phyloP scores from a whole-genome alignment of 352 stramenopile species.

The Globisporangium nunn region DNA sequence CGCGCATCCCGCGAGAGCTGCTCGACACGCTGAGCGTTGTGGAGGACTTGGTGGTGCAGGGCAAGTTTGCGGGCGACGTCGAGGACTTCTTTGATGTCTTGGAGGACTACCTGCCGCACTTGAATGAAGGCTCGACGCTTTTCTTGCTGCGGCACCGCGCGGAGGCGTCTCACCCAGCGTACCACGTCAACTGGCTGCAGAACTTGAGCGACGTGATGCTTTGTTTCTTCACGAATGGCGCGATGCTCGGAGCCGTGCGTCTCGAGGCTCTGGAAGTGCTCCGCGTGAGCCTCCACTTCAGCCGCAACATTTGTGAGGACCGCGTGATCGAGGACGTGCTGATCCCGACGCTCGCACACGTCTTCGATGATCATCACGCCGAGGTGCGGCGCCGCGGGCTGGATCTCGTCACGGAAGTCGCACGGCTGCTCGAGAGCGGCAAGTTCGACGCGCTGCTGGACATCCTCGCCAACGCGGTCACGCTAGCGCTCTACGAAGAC shows the following conservation, averaged over 20 bases:
- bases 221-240: constrained; percentile 55
- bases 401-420: constrained; percentile 61
- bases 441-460: constrained; percentile 80
- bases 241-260: constrained; percentile 38
- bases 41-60: constrained; percentile 57
- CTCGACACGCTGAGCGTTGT: constrained; percentile 71
- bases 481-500: constrained; percentile 57
- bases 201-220: constrained; percentile 45
- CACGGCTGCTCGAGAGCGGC: constrained; percentile 65
- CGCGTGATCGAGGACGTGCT: constrained; percentile 82
- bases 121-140: constrained; percentile 47
- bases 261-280: constrained; percentile 67
- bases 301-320: constrained; percentile 78
- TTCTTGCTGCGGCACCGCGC: constrained; percentile 57
- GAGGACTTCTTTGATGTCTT: constrained; percentile 72
- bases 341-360: constrained; percentile 48
- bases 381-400: constrained; percentile 52
- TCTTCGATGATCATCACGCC: constrained; percentile 65
- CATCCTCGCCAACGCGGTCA: constrained; percentile 64
- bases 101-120: constrained; percentile 59
- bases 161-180: constrained; percentile 57
- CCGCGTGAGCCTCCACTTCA: constrained; percentile 62
- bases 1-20: constrained; percentile 66
- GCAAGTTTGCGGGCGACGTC: constrained; percentile 58
- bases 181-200: constrained; percentile 58